These are phyloP conservation scores for Candida morakotiae DNA, from an alignment of 805 yeast genomes.

Conservation along the genomic window DNA sequence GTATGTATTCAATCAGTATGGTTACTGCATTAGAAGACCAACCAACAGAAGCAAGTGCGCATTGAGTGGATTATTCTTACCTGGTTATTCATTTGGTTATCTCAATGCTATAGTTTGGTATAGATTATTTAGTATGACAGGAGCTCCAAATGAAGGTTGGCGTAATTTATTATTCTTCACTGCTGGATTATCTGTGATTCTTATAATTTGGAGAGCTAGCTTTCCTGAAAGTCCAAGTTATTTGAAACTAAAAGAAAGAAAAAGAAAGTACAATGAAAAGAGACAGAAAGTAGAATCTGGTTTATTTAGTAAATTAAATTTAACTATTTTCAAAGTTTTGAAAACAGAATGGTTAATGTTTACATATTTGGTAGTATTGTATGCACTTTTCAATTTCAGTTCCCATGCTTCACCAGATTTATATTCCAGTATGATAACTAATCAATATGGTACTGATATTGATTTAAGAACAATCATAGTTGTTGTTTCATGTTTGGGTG, in stretches of 20 bases:
- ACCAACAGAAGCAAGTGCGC: constrained; percentile 50
- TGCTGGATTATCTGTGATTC: constrained; percentile 48
- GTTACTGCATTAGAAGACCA: constrained; percentile 53
- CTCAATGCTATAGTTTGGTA: constrained; percentile 61
- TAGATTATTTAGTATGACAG: constrained; percentile 52
- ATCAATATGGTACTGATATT: constrained; percentile 26
- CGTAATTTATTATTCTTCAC: constrained; percentile 66
- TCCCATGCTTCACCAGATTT: constrained; percentile 42
- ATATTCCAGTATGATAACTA: constrained; percentile 36
- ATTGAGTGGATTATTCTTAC: constrained; percentile 67
- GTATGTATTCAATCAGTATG: constrained; percentile 51
- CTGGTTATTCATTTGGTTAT: constrained; percentile 75
- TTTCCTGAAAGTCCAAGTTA: constrained; percentile 49
- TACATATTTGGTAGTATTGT: constrained; percentile 50
- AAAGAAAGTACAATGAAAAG: constrained; percentile 14
- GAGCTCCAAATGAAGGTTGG: constrained; percentile 50
- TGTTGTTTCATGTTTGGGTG: constrained; percentile 39
- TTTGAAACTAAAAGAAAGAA: constrained; percentile 12
- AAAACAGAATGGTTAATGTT: constrained; percentile 57
- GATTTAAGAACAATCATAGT: constrained; percentile 37
- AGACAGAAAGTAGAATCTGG: constrained; percentile 18
- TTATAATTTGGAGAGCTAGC: constrained; percentile 28
- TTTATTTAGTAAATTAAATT: constrained; percentile 5
- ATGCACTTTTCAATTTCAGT: constrained; percentile 39
- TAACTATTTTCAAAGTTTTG: constrained; percentile 12